phyloP scores from a whole-genome alignment of 1,139 yeast species.

The Maudiozyma humilis region DNA sequence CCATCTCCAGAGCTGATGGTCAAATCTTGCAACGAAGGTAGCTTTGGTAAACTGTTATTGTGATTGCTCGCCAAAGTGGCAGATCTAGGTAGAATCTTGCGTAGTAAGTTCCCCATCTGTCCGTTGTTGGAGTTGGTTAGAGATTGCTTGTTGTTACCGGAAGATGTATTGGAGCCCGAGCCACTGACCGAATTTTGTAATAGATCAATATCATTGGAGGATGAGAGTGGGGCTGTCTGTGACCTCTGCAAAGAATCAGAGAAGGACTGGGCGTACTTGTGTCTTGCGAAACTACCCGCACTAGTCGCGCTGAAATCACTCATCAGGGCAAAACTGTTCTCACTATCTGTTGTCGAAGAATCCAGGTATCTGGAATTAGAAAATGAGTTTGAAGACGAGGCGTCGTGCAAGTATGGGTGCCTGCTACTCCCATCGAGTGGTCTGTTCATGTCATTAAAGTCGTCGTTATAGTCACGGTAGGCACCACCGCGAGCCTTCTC shows the following conservation, averaged over 20 bases:
- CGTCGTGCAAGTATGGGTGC: not conserved
- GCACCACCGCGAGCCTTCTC: conserved; percentile 5
- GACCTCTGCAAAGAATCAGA: conserved; percentile 28
- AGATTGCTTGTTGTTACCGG: not conserved
- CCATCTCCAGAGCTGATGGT: conserved; percentile 11
- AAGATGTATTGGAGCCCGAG: not conserved
- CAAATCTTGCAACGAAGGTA: conserved; percentile 26
- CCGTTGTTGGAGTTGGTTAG: conserved; percentile 12
- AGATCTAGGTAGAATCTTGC: conserved; percentile 18
- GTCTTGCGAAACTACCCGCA: conserved; percentile 77
- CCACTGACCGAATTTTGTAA: conserved; percentile 5
- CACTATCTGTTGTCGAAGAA: conserved; percentile 28
- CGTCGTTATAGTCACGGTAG: conserved; percentile 9
- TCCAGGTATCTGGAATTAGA: conserved; percentile 28
- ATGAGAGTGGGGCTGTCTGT: conserved; percentile 9
- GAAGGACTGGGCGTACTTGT: conserved; percentile 45
- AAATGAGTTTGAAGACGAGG: conserved; percentile 9
- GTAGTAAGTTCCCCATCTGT: conserved; percentile 25
- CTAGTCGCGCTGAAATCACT: conserved; percentile 79
- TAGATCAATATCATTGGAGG: conserved; percentile 3
- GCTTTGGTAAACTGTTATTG: conserved; percentile 17
- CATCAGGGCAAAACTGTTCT: conserved; percentile 35
- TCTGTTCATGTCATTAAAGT: conserved; percentile 9
- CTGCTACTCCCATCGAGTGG: conserved; percentile 6
- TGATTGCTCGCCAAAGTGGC: conserved; percentile 6